Percentiles rank a stretch among this genome's conserved stretches.
Conservation (phyloP, 2,329 filamentous ascomycete species). For the Diaporthe batatas region DNA sequence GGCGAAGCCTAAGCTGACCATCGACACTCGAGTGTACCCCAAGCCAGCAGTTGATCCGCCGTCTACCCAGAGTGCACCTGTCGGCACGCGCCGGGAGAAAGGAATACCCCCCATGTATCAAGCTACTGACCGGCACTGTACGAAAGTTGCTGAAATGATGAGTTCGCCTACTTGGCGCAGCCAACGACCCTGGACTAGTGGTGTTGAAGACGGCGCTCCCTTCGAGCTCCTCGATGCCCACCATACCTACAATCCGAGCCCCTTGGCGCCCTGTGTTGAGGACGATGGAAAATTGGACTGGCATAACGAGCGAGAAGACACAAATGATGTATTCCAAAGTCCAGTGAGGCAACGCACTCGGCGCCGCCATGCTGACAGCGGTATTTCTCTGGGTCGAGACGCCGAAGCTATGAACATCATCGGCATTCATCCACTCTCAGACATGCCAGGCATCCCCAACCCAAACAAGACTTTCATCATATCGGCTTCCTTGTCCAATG, state of each 20-base stretch:
- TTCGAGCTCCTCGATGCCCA: not conserved
- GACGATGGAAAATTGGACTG: not conserved
- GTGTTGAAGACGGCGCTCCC: not conserved
- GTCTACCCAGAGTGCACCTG: conserved; percentile 35
- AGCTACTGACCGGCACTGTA: conserved; percentile 34
- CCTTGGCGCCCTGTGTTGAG: not conserved
- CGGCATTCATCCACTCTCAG: conserved; percentile 31
- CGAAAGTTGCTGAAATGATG: conserved; percentile 40
- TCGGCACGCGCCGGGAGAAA: conserved; percentile 37
- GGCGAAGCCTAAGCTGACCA: conserved; percentile 31
- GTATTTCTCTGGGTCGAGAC: conserved; percentile 20
- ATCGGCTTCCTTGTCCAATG: conserved; percentile 27
- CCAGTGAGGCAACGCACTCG: not conserved
- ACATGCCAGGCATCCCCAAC: conserved; percentile 18
- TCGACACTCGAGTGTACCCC: conserved; percentile 29
- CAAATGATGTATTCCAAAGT: too few relatives aligned
- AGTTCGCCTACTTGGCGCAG: conserved; percentile 40
- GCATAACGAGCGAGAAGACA: not conserved
- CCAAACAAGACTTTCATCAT: conserved; percentile 38
- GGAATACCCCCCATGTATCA: conserved; percentile 31
- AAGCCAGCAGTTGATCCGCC: not conserved
- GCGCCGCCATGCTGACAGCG: not conserved
- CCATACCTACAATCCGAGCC: not conserved
- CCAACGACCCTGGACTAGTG: conserved; percentile 2
- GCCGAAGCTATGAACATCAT: conserved; percentile 36